Base-by-base conservation (phyloP, 192 early-diverging fungal species). In the Backusella parvicylindrica region DNA sequence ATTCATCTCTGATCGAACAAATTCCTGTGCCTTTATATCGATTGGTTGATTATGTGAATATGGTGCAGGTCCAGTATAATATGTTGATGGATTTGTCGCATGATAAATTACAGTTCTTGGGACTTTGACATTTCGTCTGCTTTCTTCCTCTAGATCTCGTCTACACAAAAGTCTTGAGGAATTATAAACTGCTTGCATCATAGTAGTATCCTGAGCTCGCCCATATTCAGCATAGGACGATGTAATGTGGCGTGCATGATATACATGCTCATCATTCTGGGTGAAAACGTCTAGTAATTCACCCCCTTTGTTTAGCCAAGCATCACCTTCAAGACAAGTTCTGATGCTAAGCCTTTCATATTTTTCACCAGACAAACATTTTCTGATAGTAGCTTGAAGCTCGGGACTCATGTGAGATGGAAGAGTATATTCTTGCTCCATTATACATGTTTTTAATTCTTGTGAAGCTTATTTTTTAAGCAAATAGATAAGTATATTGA, bases 371-470 rank as follows among this genome's bases (percentile, higher is more conserved):
- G 77, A 63, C 21, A 87, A 56, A 21, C 82, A 81, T 72, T 83
- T 87, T 11, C 28, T 37, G 40, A 87, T 81, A 0, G 81, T 85
- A 6, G 60, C 37, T 40, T 84, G 80, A 3, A 87, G 60, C 63
- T 66, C 78, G 15, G 31, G 28, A 23, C 82, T 83, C 21, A 88
- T 73, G 13, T 32, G 37, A 8, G 80, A 50, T 8, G 87, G 85
- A 43, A 82, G 77, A 2, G 70, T 79, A 68, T 82, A 84, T 15
- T 71, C 60, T 1, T 79, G 82, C 12, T 80, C 78, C 21, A 79
- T 81, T 26, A 88, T 83, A 68, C 78, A 71, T 28, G 67, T 73
- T 76, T 85, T 86, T 26, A 88, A 75, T 41, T 88, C 87, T 12
- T 83, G 75, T 21, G 79, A 80, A 13, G 82, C 79, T 64, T 33